These are phyloP conservation scores for Thalassiosira delicatula DNA, from an alignment of 352 stramenopile genomes.

Conservation along the genomic window DNA sequence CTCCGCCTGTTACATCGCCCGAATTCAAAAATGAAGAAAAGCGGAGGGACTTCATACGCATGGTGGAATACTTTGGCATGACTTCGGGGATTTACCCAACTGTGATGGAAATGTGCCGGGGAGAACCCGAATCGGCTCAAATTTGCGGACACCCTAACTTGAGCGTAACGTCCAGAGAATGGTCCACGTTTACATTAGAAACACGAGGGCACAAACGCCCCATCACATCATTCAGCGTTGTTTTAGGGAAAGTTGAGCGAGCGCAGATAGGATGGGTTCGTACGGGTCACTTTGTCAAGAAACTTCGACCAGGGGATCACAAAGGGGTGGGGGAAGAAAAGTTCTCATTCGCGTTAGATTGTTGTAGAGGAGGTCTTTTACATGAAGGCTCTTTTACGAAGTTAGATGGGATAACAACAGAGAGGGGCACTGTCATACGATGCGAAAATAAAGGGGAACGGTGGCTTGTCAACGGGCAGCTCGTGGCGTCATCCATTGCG, in stretches of 20 bases:
- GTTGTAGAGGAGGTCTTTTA: slow-evolving; percentile 50
- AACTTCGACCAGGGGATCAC: too few relatives aligned
- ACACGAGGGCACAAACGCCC: too few relatives aligned
- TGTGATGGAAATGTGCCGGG: too few relatives aligned
- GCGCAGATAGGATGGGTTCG: too few relatives aligned
- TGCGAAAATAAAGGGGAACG: slow-evolving; percentile 56
- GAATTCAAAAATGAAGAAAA: slow-evolving; percentile 48
- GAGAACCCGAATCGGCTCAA: too few relatives aligned
- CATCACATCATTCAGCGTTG: too few relatives aligned
- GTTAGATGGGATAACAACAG: slow-evolving; percentile 53
- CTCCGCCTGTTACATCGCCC: slow-evolving; percentile 48
- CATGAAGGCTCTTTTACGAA: slow-evolving; percentile 64
- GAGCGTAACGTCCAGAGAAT: too few relatives aligned
- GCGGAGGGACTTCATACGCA: slow-evolving; percentile 56
- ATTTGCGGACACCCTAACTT: too few relatives aligned
- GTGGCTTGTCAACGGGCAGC: slow-evolving; percentile 58
- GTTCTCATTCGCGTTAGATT: slow-evolving; percentile 64
- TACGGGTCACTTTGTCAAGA: too few relatives aligned
- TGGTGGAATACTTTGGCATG: slow-evolving; percentile 75
- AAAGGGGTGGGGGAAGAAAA: too few relatives aligned
- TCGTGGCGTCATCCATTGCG: slow-evolving; percentile 58
- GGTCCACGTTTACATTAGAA: too few relatives aligned
- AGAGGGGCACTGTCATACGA: slow-evolving; percentile 53
- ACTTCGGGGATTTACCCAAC: slow-evolving; percentile 63
- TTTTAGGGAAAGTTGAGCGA: too few relatives aligned